These are phyloP conservation scores for Trichoderma asperelloides DNA, from an alignment of 495 filamentous ascomycete species.

Conservation along the genomic window DNA sequence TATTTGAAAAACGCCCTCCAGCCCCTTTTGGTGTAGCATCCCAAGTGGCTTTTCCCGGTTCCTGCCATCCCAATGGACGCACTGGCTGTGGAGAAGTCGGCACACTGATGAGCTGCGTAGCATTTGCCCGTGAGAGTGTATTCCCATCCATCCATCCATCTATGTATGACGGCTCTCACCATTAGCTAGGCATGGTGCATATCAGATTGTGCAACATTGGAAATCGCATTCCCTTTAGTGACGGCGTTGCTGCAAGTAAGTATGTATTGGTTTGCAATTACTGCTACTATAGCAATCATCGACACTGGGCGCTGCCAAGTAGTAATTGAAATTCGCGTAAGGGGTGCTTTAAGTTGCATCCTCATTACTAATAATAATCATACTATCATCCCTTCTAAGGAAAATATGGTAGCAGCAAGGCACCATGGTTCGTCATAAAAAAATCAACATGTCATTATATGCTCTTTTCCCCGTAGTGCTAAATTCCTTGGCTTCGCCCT, in stretches of 20 bases:
- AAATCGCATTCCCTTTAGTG: too few relatives aligned
- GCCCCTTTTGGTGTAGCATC: background rate
- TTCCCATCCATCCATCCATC: background rate
- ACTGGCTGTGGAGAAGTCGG: background rate
- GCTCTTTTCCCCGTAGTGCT: background rate
- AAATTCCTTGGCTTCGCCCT: background rate
- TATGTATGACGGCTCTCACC: too few relatives aligned
- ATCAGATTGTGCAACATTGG: too few relatives aligned
- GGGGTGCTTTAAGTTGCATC: too few relatives aligned
- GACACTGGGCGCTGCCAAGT: too few relatives aligned
- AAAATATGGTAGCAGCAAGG: background rate
- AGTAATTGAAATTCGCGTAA: too few relatives aligned
- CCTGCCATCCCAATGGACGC: background rate
- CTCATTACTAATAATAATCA: background rate
- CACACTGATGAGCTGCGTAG: background rate
- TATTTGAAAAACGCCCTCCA: conserved; percentile 1
- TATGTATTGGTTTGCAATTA: too few relatives aligned
- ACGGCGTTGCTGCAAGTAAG: too few relatives aligned
- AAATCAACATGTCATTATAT: background rate
- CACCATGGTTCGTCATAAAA: background rate
- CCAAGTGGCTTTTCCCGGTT: background rate
- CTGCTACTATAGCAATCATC: too few relatives aligned
- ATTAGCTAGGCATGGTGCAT: too few relatives aligned
- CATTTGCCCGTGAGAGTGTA: background rate
- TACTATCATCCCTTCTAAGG: background rate